Conservation (phyloP, 2,329 filamentous ascomycete species). For the Rutstroemia sp. region DNA sequence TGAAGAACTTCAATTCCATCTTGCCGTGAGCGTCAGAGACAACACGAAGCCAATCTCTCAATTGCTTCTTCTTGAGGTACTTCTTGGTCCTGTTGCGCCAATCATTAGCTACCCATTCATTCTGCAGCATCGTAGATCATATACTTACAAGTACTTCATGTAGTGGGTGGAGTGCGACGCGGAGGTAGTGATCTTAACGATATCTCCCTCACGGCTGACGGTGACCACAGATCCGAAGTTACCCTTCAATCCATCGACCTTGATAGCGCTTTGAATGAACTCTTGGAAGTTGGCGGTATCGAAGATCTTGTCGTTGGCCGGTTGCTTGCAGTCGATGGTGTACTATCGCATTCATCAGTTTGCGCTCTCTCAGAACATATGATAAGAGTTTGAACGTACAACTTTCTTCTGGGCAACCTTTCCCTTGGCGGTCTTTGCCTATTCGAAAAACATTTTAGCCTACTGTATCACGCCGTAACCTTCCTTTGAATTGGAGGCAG, state of each 20-base stretch:
- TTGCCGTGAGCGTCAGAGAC: slow-evolving; percentile 97
- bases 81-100: slow-evolving; percentile 78
- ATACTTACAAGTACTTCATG: slow-evolving; percentile 95
- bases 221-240: slow-evolving; percentile 93
- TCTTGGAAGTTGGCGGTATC: slow-evolving; percentile 98
- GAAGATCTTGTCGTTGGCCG: slow-evolving; percentile 99
- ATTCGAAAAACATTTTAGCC: slow-evolving; percentile 73
- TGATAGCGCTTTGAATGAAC: slow-evolving; percentile 99
- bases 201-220: slow-evolving; percentile 87
- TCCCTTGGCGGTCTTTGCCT: slow-evolving; percentile 45
- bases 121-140: background rate
- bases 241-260: slow-evolving; percentile 96
- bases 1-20: slow-evolving; percentile 99
- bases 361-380: background rate
- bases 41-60: slow-evolving; percentile 99
- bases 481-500: slow-evolving; percentile 35
- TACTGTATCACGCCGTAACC: slow-evolving; percentile 71
- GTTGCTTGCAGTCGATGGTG: slow-evolving; percentile 99
- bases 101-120: slow-evolving; percentile 19
- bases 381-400: slow-evolving; percentile 16
- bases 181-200: slow-evolving; percentile 94
- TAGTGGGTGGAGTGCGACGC: slow-evolving; percentile 98
- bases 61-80: slow-evolving; percentile 99
- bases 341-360: slow-evolving; percentile 50
- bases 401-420: slow-evolving; percentile 17